These are phyloP conservation scores for Trichomonas tenax DNA, from an alignment of 208 protist genomes.

Conservation along the genomic window DNA sequence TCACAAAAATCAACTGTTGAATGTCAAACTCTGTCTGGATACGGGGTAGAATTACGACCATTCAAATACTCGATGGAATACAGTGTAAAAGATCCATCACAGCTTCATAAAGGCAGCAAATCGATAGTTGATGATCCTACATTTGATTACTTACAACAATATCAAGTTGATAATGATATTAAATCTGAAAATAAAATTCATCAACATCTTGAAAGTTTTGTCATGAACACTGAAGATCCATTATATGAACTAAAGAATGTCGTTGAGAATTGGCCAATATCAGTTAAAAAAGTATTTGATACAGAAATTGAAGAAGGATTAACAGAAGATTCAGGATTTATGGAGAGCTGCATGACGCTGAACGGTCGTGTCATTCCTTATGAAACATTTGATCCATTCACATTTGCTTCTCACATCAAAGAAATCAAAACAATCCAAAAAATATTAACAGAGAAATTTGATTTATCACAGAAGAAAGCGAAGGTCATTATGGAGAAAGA, in stretches of 20 bases:
- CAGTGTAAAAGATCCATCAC: not conserved
- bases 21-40: not conserved
- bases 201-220: not conserved
- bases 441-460: not conserved
- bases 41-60: not conserved
- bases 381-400: not conserved
- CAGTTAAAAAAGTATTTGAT: not conserved
- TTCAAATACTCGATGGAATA: conserved; percentile 18
- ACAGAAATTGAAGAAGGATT: not conserved
- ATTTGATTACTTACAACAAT: not conserved
- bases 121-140: not conserved
- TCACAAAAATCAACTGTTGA: not conserved
- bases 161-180: not conserved
- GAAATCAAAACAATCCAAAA: not conserved
- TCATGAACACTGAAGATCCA: not conserved
- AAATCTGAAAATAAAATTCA: not conserved
- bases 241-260: not conserved
- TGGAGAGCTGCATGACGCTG: not conserved
- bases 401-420: not conserved
- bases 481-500: not conserved
- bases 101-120: not conserved
- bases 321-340: not conserved
- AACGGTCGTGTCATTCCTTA: not conserved
- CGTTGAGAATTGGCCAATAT: not conserved
- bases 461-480: not conserved